Percentiles rank a stretch among this genome's conserved stretches.
Evolutionary conservation across 306 rosid genomes (phyloP).

Genomic region (Acacia melanoxylon): DNA sequence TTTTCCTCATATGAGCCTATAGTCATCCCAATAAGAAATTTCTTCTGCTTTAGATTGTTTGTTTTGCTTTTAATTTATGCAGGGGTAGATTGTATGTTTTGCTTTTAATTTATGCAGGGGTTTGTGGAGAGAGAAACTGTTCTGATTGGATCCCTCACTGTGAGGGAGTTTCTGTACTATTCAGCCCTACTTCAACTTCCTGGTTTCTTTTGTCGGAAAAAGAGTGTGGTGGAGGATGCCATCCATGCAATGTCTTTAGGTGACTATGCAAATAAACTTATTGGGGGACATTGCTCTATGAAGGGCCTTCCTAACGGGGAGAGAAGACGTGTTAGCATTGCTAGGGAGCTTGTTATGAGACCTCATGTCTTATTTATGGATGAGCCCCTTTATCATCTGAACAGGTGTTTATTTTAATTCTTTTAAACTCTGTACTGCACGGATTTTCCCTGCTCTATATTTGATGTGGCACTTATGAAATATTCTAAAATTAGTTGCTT

Average conservation of each 20-base stretch:
- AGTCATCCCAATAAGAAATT: not conserved
- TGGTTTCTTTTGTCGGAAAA: conserved; percentile 95
- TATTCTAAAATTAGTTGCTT: not conserved
- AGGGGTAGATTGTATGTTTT: too few species aligned
- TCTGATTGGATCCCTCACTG: conserved; percentile 95
- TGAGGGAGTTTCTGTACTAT: conserved; percentile 88
- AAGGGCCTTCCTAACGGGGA: conserved; percentile 97
- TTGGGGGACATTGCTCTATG: conserved; percentile 96
- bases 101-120: conserved; percentile 60
- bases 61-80: conserved; percentile 30
- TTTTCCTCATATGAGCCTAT: not conserved
- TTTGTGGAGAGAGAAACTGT: conserved; percentile 88
- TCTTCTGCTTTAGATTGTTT: conserved; percentile 6
- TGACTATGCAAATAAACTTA: conserved; percentile 89
- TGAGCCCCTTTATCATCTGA: conserved; percentile 94
- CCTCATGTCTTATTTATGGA: conserved; percentile 90
- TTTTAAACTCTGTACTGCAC: not conserved
- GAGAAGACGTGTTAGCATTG: conserved; percentile 89
- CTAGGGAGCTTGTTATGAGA: conserved; percentile 98
- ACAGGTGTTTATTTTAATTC: conserved; percentile 56
- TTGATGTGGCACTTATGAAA: not conserved
- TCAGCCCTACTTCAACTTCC: conserved; percentile 95
- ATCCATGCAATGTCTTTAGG: conserved; percentile 89
- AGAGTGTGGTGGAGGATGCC: conserved; percentile 93
- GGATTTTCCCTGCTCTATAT: not conserved